These are phyloP conservation scores for Tylopilus plumbeoviolaceoides DNA, from an alignment of 768 basidiomycete species.

Conservation along the genomic window DNA sequence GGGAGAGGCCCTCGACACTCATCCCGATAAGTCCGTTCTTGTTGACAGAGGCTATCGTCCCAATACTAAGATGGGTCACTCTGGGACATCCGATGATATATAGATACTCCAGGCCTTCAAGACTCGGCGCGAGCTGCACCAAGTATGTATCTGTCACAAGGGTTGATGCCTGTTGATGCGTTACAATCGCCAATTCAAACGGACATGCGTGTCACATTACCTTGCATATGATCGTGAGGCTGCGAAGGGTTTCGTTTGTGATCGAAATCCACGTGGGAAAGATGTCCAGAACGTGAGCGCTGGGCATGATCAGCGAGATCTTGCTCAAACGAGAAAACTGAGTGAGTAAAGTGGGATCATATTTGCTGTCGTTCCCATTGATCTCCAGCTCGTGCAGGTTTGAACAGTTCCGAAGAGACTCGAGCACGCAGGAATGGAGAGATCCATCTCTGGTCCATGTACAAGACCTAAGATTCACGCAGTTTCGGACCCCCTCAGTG, in stretches of 20 bases:
- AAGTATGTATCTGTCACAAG: slow-evolving; percentile 57
- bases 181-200: neutral
- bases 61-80: slow-evolving; percentile 60
- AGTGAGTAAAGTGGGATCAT: slow-evolving; percentile 47
- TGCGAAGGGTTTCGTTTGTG: slow-evolving; percentile 45
- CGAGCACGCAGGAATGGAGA: slow-evolving; percentile 53
- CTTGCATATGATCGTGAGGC: slow-evolving; percentile 67
- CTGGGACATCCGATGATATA: slow-evolving; percentile 65
- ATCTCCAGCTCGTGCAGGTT: slow-evolving; percentile 59
- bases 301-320: slow-evolving; percentile 76
- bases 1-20: slow-evolving; percentile 59
- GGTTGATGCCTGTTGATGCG: slow-evolving; percentile 44
- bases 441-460: slow-evolving; percentile 83
- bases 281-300: slow-evolving; percentile 44
- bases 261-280: slow-evolving; percentile 48
- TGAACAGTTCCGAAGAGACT: slow-evolving; percentile 41
- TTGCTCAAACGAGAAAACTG: slow-evolving; percentile 49
- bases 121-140: slow-evolving; percentile 43
- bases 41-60: slow-evolving; percentile 45
- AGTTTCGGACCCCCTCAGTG: slow-evolving; percentile 53
- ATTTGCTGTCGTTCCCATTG: slow-evolving; percentile 55
- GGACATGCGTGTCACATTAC: slow-evolving; percentile 31
- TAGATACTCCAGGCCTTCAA: slow-evolving; percentile 52
- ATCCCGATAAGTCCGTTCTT: slow-evolving; percentile 46
- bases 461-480: slow-evolving; percentile 56